Base-by-base conservation (phyloP, 345 rosid species). In the Pugionium dolabratum region DNA sequence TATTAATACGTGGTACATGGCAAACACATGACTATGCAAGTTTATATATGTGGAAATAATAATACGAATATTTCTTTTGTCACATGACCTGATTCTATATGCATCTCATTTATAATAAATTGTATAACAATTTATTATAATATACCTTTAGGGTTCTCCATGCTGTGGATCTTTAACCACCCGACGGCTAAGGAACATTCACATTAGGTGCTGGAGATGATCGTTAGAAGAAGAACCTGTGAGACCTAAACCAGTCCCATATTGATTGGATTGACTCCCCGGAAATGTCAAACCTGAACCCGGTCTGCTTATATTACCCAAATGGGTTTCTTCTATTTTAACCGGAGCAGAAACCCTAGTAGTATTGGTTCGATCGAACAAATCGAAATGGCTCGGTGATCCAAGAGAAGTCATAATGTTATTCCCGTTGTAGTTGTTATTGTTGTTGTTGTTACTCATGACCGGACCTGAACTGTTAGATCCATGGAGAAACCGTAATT, bases 321-420 rank as follows among this genome's bases (percentile, higher is more conserved):
- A 25, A 58, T 60, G 62, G 7, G 51, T 27, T 33, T 74, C 73
- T 62, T 74, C 77, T 64, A 34, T 54, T 61, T 74, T 74, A 4
- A 74, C 73, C 1, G 59, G 64, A 66, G 63, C 72, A 32, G 68
- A 36, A 73, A 46, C 67, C 77, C 72, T 73, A 73, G 67, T 4
- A n/a, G n/a, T n/a, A n/a, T n/a, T 61, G 52, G 77, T 52, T 73
- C 67, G 67, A 59, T 73, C 72, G 0, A 73, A 53, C 32, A 66
- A 46, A 54, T 47, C 34, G 40, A 67, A 67, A 35, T 67, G 64
- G 34, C 11, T 74, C 1, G 67, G 31, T 59, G 76, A 52, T 52
- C 76, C 76, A 30, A 59, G 67, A 59, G 77, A 67, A 32, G 54
- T 61, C 77, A 74, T 54, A 8, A 61, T 54, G 54, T 61, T 59